A percentile compares a stretch with the other conserved stretches of the same genome.
phyloP scores from a whole-genome alignment of 116 monocot species.

The Trichopus zeylanicus region DNA sequence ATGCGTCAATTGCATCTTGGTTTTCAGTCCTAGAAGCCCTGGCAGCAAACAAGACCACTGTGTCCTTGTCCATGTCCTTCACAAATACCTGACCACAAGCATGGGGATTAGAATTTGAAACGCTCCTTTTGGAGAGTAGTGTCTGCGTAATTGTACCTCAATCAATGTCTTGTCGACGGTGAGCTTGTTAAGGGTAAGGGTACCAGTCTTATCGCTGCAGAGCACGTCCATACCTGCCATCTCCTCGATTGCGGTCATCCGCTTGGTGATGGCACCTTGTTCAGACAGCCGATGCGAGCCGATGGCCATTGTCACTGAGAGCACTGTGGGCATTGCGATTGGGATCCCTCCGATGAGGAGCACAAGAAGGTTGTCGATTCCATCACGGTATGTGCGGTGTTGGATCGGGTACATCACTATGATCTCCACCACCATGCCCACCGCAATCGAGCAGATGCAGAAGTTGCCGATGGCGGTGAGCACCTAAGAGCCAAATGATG shows the following conservation, averaged over 20 bases:
- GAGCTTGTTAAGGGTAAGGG: conserved; percentile 86
- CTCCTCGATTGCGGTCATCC: conserved; percentile 97
- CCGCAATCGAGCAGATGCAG: conserved; percentile 77
- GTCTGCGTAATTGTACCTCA: conserved; percentile 28
- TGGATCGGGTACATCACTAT: conserved; percentile 89
- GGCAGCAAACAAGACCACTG: conserved; percentile 48
- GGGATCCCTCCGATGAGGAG: conserved; percentile 94
- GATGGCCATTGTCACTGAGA: conserved; percentile 94
- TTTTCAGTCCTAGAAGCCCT: conserved; percentile 65
- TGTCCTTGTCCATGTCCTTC: conserved; percentile 35
- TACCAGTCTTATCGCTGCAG: conserved; percentile 91
- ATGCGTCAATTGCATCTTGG: conserved; percentile 73
- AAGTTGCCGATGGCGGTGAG: conserved; percentile 89
- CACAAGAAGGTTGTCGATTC: conserved; percentile 87
- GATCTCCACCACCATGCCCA: conserved; percentile 76
- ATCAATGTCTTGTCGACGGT: conserved; percentile 69
- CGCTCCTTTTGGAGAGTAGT: not conserved
- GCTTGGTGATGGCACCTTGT: conserved; percentile 93
- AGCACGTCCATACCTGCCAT: conserved; percentile 98
- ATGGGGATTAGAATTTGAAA: not conserved
- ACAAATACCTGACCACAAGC: conserved; percentile 29
- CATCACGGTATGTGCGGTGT: conserved; percentile 53
- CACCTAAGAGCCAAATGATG: conserved; percentile 20
- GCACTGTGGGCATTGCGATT: conserved; percentile 89
- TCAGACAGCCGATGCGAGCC: conserved; percentile 74